Evolutionary conservation across 2,329 filamentous ascomycete genomes (phyloP).

Genomic region (Neofusicoccum sp.): DNA sequence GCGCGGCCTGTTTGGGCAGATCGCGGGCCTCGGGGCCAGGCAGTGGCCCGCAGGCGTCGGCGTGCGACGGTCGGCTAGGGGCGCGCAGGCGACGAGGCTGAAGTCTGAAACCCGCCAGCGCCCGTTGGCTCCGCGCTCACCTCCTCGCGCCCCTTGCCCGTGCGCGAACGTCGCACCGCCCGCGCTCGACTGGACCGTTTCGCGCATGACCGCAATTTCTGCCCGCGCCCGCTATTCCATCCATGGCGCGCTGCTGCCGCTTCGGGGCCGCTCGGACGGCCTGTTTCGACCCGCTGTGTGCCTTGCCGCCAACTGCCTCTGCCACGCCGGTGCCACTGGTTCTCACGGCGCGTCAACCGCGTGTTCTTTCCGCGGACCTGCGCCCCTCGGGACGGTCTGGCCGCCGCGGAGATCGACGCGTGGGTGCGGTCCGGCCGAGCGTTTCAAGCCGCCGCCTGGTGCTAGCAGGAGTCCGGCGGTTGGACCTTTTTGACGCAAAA

Average conservation of each 20-base stretch:
- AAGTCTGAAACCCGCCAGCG: constrained; percentile 8
- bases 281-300: neutral
- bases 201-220: neutral
- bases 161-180: neutral
- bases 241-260: constrained; percentile 1
- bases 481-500: neutral
- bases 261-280: neutral
- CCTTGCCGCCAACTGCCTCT: neutral
- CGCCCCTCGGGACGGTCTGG: neutral
- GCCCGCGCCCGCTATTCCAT: neutral
- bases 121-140: neutral
- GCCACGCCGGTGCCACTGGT: neutral
- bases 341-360: neutral
- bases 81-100: constrained; percentile 4
- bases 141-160: neutral
- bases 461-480: neutral
- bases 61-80: constrained; percentile 8
- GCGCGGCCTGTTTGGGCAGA: neutral
- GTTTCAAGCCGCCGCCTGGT: constrained; percentile 1
- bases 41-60: neutral
- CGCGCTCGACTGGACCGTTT: neutral
- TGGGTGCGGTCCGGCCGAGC: neutral
- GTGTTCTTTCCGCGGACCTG: neutral
- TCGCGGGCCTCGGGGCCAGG: neutral
- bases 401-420: neutral